phyloP scores from a whole-genome alignment of 1,284 basidiomycete genomes.

The Coniferiporia weirii region DNA sequence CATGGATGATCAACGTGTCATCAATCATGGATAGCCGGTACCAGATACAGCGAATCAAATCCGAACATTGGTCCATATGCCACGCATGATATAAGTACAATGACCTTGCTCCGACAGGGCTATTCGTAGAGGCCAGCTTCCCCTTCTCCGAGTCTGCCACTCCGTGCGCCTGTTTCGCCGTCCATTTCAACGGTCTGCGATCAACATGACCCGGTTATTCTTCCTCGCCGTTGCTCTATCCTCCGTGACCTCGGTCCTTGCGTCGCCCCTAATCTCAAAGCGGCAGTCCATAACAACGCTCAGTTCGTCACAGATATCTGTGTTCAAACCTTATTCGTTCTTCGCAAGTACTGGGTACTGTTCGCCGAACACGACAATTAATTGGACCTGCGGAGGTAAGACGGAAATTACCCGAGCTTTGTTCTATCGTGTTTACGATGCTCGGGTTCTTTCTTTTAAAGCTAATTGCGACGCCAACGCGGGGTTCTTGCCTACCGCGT shows the following conservation, averaged over 20 bases:
- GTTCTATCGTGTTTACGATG: not conserved
- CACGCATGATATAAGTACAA: no score
- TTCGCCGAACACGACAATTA: conserved; percentile 25
- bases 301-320: conserved; percentile 28
- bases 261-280: not conserved
- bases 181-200: not conserved
- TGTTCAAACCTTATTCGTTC: conserved; percentile 35
- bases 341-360: conserved; percentile 44
- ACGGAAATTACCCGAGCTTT: not conserved
- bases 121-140: not conserved
- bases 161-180: not conserved
- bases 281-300: conserved; percentile 23
- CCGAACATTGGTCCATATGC: no score
- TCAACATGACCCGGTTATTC: not conserved
- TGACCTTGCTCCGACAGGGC: no score
- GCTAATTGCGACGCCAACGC: conserved; percentile 21
- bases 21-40: no score
- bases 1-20: no score
- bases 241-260: not conserved
- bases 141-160: not conserved
- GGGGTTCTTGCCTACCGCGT: conserved; percentile 22
- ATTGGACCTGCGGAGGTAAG: conserved; percentile 39
- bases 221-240: not conserved
- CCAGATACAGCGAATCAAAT: no score
- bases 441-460: not conserved